Base-by-base conservation (phyloP, 2,329 filamentous ascomycete species). In the Phaeosphaeria sp. region DNA sequence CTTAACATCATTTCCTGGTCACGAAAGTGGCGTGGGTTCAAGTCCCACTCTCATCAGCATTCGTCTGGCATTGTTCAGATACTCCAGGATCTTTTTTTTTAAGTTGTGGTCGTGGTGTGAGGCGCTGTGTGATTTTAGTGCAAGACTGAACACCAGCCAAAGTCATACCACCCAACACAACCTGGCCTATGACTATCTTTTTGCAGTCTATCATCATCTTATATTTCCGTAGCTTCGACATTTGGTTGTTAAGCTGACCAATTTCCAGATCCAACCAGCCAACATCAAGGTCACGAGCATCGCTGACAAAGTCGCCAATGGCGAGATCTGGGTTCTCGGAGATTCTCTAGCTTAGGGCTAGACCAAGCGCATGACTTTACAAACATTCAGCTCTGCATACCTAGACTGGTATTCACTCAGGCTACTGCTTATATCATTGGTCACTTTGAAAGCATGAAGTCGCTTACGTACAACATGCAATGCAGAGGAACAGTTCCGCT, bases 291-390 rank as follows among this genome's bases (percentile, higher is more conserved):
- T 98, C 15, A 85, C 88, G 43, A 87, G 82, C 56, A 83, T 96
- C 51, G 89, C 89, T 1, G 89, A 89, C 65, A 85, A 87, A 59
- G 93, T 96, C 18, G 85, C 87, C 3, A 99, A 98, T 74, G 95
- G 95, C 3, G 91, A 98, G 78, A 84, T 98, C 66, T 96, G 92
- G 92, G 84, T 93, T 39, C 72, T 91, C 58, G 86, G 86, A 64
- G 83, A 82, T 4, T 85, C 89, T 22, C 70, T 89, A 57, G 86
- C 62, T 36, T 75, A 64, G 27, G 22, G 15, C 21, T n/a, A 46
- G 21, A 46, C 23, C 27, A 30, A 21, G 7, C 7, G 33, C 22
- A 48, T 39, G 20, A n/a, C 13, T 23, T 52, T 39, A 58, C 36
- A 44, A 48, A 9, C 10, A 41, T 27, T 44, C 47, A 46, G 46